Base-by-base conservation (phyloP, 768 basidiomycete genomes). In the Erythrobasidium yunnanense region DNA sequence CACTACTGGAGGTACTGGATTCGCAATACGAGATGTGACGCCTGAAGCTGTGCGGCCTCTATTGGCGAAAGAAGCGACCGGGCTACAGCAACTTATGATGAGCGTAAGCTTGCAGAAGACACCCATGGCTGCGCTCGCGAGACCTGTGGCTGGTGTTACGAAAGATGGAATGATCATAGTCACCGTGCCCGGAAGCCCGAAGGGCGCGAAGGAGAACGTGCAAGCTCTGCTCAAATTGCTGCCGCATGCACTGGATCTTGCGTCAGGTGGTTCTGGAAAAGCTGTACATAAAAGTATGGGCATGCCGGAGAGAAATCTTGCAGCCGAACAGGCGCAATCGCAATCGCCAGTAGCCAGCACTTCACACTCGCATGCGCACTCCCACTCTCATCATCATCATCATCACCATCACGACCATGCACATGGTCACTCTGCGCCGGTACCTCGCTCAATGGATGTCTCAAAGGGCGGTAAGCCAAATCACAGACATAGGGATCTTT, bases 1-100 rank as follows among this genome's bases (percentile, higher is more conserved):
- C 69, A 87, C 87, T 4, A 87, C 87, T 0, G 90, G 90, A 18
- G 90, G 90, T 3, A 93, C 90, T 0, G 90, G 90, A 5, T 90
- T 90, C 72, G 87, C 88, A 0, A 78, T 81, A 30, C 78, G 86
- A 69, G 90, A 93, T 76, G 77, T 79, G 47, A 93, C 90, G 2
- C 90, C 90, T 38, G 88, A 93, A 81, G 76, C 75, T 0, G 51
- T 77, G 22, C 35, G 65, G 1, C 65, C 69, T 0, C 55, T 77
- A 1, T 70, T 78, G 66, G 71, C 71, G 34, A 73, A 74, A 17
- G 75, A 70, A 8, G 73, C 76, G 0, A 77, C 88, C 0, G 88
- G 88, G 0, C 77, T 93, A 20, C 83, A 87, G 0, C 86, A 89
- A 71, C 80, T 89, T 23, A 76, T 91, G 68, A 74, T 90, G 22